Conservation (phyloP, 495 filamentous ascomycete species). For the Podospora pseudocomata region DNA sequence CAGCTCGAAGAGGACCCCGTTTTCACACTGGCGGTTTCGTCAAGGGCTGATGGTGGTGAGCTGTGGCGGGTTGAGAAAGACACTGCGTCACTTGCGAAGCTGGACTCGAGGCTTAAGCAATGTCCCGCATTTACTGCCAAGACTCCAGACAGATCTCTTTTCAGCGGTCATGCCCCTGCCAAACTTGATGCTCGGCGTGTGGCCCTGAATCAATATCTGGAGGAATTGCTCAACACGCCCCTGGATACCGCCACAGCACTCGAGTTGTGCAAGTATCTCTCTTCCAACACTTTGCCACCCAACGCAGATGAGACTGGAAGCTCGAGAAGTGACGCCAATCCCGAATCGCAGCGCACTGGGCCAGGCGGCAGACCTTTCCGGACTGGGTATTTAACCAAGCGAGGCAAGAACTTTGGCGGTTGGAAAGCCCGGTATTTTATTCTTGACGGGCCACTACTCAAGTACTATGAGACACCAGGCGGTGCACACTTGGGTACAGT, state of each 20-base stretch:
- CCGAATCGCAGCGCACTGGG: constrained; percentile 44
- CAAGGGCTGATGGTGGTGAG: constrained; percentile 71
- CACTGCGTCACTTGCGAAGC: constrained; percentile 68
- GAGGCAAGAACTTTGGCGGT: constrained; percentile 97
- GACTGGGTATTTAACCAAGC: constrained; percentile 91
- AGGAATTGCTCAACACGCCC: constrained; percentile 72
- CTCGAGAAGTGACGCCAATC: constrained; percentile 37
- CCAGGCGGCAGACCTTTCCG: constrained; percentile 67
- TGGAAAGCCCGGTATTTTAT: constrained; percentile 97
- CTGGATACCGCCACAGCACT: constrained; percentile 78
- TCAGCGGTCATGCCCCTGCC: constrained; percentile 89
- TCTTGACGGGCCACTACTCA: constrained; percentile 81
- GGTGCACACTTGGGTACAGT: constrained; percentile 90
- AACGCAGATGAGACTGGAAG: constrained; percentile 61
- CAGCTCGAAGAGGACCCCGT: constrained; percentile 85
- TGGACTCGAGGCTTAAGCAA: constrained; percentile 77
- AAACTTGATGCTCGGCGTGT: constrained; percentile 84
- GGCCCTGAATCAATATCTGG: constrained; percentile 80
- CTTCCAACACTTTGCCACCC: constrained; percentile 77
- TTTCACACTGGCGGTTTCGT: constrained; percentile 82
- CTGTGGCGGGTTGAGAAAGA: constrained; percentile 95
- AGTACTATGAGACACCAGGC: constrained; percentile 86
- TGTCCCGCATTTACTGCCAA: constrained; percentile 60
- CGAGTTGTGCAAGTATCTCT: constrained; percentile 82
- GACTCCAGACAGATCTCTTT: constrained; percentile 80